Conservation (phyloP, 805 yeast species). For the Candida incommunis region DNA sequence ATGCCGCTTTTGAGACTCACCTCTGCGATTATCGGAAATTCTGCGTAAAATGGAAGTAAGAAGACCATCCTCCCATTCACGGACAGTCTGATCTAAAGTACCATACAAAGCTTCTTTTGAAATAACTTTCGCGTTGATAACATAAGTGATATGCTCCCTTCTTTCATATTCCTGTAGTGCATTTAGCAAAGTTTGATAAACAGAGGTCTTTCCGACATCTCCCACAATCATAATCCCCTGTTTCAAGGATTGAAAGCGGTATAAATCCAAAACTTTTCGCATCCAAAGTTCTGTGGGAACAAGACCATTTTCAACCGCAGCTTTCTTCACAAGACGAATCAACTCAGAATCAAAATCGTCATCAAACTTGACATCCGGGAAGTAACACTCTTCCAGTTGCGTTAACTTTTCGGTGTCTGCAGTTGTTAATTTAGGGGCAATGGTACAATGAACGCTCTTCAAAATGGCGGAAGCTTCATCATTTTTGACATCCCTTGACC, state of each 20-base stretch:
- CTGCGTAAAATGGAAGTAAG: conserved; percentile 54
- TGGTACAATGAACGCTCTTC: conserved; percentile 41
- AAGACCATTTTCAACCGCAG: conserved; percentile 23
- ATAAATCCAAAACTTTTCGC: conserved; percentile 44
- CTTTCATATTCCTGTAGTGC: conserved; percentile 27
- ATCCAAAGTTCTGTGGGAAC: conserved; percentile 30
- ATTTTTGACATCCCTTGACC: background rate
- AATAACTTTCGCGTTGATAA: conserved; percentile 65
- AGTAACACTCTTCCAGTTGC: conserved; percentile 11
- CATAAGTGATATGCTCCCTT: conserved; percentile 26
- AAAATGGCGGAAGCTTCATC: conserved; percentile 23
- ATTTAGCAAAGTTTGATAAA: conserved; percentile 35
- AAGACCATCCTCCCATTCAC: conserved; percentile 90
- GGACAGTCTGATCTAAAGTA: conserved; percentile 50
- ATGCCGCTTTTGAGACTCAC: conserved; percentile 37
- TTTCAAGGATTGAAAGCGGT: conserved; percentile 44
- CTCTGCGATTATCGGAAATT: conserved; percentile 39
- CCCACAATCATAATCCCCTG: conserved; percentile 81
- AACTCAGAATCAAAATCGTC: conserved; percentile 18
- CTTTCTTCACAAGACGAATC: conserved; percentile 5
- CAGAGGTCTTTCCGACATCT: conserved; percentile 52
- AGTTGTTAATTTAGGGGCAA: conserved; percentile 51
- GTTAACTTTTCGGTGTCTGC: conserved; percentile 35
- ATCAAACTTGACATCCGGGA: conserved; percentile 11
- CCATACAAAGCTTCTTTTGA: conserved; percentile 60